A percentile compares a stretch with the other conserved stretches of the same genome.
Conservation (phyloP, 78 protist species). For the Pelomyxa schiedti region DNA sequence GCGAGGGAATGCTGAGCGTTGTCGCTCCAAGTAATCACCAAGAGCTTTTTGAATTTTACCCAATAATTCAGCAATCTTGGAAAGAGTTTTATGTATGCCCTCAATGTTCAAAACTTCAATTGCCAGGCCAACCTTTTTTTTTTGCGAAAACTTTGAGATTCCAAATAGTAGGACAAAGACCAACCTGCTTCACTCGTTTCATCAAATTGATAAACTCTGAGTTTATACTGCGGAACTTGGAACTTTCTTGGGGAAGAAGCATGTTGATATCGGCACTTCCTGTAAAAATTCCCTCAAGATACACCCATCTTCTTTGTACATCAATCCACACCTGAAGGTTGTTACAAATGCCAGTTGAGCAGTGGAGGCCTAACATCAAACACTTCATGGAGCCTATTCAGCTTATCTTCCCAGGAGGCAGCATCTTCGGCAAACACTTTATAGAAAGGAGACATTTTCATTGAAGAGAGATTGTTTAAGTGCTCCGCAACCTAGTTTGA, state of each 20-base stretch:
- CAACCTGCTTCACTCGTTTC: slow-evolving; percentile 63
- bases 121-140: slow-evolving; percentile 29
- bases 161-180: neutral
- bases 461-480: slow-evolving; percentile 49
- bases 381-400: slow-evolving; percentile 49
- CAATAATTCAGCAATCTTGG: slow-evolving; percentile 64
- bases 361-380: no score
- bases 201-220: slow-evolving; percentile 72
- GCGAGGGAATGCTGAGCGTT: slow-evolving; percentile 88
- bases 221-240: slow-evolving; percentile 66
- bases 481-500: no score
- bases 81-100: slow-evolving; percentile 55
- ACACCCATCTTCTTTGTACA: slow-evolving; percentile 93
- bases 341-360: no score
- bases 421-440: slow-evolving; percentile 81
- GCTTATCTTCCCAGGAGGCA: slow-evolving; percentile 74
- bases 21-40: slow-evolving; percentile 89
- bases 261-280: slow-evolving; percentile 81
- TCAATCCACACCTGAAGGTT: slow-evolving; percentile 85
- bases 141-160: neutral
- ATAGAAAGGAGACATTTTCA: slow-evolving; percentile 90
- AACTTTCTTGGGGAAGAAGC: slow-evolving; percentile 77
- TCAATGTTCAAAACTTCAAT: slow-evolving; percentile 69
- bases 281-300: slow-evolving; percentile 87
- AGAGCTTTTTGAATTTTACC: slow-evolving; percentile 86